phyloP scores from a whole-genome alignment of 192 early-diverging fungal species.

The Chytriomyces confervae region DNA sequence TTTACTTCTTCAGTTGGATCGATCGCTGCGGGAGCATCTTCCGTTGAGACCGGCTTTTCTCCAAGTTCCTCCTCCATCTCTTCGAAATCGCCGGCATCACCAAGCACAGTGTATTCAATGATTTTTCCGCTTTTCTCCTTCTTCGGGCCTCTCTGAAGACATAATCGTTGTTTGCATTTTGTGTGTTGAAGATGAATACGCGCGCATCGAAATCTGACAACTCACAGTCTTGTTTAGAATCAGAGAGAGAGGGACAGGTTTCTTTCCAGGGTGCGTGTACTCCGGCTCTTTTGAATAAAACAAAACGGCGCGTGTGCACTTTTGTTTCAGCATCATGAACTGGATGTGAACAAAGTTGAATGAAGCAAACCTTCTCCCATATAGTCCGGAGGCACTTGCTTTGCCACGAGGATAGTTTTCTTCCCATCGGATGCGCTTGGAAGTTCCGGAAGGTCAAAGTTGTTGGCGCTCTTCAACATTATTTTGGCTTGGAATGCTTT shows the following conservation, averaged over 20 bases:
- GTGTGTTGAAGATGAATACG: neutral
- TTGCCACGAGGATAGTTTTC: conserved; percentile 36
- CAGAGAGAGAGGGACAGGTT: conserved; percentile 46
- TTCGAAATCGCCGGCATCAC: conserved; percentile 45
- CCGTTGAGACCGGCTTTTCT: neutral
- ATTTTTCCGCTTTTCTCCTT: conserved; percentile 33
- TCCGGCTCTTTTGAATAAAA: conserved; percentile 35
- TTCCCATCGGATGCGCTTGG: conserved; percentile 15
- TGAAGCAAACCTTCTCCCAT: conserved; percentile 46
- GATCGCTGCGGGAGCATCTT: neutral
- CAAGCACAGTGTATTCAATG: conserved; percentile 47
- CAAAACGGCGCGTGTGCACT: too few relatives aligned
- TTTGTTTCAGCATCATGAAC: too few relatives aligned
- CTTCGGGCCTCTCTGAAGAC: conserved; percentile 25
- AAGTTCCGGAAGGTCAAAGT: neutral
- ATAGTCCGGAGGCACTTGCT: conserved; percentile 42
- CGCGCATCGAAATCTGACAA: neutral
- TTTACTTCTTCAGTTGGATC: neutral
- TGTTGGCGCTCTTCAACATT: too few relatives aligned
- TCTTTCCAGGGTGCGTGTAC: conserved; percentile 37
- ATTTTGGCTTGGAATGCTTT: too few relatives aligned
- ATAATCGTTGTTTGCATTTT: neutral
- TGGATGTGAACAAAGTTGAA: too few relatives aligned
- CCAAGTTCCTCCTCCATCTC: conserved; percentile 38
- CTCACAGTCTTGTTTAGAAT: conserved; percentile 19